Evolutionary conservation across 371 early-diverging fungal species (phyloP), one percentile per base, ranked within the genome.

Genomic region (Lichtheimia corymbifera): DNA sequence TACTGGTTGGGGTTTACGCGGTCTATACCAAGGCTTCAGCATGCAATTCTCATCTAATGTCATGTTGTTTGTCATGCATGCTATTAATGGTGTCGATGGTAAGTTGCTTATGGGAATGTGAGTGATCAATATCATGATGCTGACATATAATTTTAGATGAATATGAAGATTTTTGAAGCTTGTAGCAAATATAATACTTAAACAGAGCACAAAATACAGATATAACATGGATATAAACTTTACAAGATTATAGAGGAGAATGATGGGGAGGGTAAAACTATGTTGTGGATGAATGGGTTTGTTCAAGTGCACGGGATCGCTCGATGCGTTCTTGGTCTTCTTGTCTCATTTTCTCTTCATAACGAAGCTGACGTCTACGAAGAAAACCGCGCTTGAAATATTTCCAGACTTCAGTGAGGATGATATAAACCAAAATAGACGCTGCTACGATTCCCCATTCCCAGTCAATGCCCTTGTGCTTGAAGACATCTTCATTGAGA

Each of bases 1-100:
- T 5, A 70, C 72, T 20, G 72, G 71, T 14, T 88, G 85, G 90
- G 86, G 77, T 15, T 63, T 91, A 59, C 76, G 89, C 24, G 88
- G 89, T 4, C 67, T 95, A 55, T 95, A 93, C 63, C 87, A 88
- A 51, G 94, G 94, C 1, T 83, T 93, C 17, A 71, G 84, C 28
- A 79, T 91, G 71, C 86, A 92, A 62, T 70, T 89, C 44, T 79
- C 83, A 7, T 83, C 85, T 14, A 89, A 87, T 58, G 68, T 90
- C 17, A 67, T 79, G 17, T 67, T 86, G n/a, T 91, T 89, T 70
- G 79, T 82, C 11, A 68, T 87, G 28, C 77, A 82, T 43, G 77
- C 81, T 24, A 71, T 86, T 14, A 82, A 82, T 57, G 83, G 79
- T 4, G 72, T 83, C 59, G 78, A 85, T 66, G 83, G 79, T 75